These are phyloP conservation scores for Schizosaccharomyces cryophilus DNA, from an alignment of 805 yeast genomes.

Conservation along the genomic window DNA sequence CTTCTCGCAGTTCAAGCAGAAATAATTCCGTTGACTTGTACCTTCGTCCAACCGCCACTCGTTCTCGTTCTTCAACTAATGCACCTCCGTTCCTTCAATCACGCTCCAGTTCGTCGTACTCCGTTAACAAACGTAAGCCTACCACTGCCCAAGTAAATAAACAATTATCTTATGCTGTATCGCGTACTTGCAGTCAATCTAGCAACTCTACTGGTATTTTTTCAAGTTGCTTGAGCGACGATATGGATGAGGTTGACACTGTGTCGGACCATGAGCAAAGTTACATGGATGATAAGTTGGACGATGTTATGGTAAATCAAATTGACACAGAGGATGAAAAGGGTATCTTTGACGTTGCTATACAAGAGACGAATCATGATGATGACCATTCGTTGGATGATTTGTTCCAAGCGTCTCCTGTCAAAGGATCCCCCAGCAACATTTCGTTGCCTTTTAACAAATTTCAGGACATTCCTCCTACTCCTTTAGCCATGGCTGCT, in stretches of 20 bases:
- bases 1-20: slow-evolving; percentile 3
- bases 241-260: not conserved
- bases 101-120: not conserved
- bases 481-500: not conserved
- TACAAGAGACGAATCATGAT: not conserved
- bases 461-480: not conserved
- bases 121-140: not conserved
- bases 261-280: not conserved
- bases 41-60: slow-evolving; percentile 1
- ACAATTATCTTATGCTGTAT: slow-evolving; percentile 2
- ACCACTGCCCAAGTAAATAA: not conserved
- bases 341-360: not conserved
- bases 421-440: not conserved
- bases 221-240: not conserved
- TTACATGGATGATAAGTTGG: not conserved
- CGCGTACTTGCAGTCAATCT: slow-evolving; percentile 8
- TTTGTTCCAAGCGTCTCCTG: not conserved
- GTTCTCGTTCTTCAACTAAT: slow-evolving; percentile 7
- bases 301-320: not conserved
- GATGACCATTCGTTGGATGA: not conserved
- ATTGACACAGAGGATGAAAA: not conserved
- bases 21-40: not conserved
- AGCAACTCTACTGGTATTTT: slow-evolving; percentile 4
- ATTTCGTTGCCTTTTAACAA: not conserved
- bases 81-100: slow-evolving; percentile 5